Evolutionary conservation across 1,284 basidiomycete genomes (phyloP), one percentile per base, ranked within the genome.

Genomic region (Sporisorium iseilematis-ciliati): DNA sequence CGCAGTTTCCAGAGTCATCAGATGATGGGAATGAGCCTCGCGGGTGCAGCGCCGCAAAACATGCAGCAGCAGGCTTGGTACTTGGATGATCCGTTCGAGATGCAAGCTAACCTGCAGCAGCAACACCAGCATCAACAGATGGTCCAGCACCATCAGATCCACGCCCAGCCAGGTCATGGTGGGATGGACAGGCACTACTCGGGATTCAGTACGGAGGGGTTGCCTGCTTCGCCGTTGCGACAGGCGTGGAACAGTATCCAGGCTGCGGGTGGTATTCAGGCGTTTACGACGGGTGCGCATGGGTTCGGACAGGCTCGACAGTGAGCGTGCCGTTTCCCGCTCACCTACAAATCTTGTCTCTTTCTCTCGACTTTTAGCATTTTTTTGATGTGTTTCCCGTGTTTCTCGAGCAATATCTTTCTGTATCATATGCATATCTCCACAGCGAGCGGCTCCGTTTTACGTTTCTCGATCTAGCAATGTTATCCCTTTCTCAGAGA

Each of bases 231-330:
- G 33, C 74, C 74, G 16, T 55, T 76, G 51, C 60, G 74, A 16
- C 63, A 65, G 65, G 65, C 64, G 3, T 76, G 74, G 74, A 71
- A 70, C 61, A 75, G 67, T 49, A 75, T 75, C 60, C 73, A 75
- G 56, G 67, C 67, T 3, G 73, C 73, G 2, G 73, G 73, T 14
- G 73, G 73, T 20, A 67, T 75, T 14, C 67, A 75, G 57, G 73
- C 73, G n/a, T 75, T 75, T 23, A 70, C 73, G 12, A 70, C 73
- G 12, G 60, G 55, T 29, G 54, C 35, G 2, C 51, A 53, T 25
- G 68, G 55, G 5, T 71, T 71, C 21, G 51, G 62, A 7, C 62
- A 65, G 40, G 50, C 58, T 2, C 53, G 67, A 38, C 68, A 65
- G 58, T 71, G 55, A 65, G n/a, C 51, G 1, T 18, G 18, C 21